Evolutionary conservation across 768 basidiomycete genomes (phyloP), one percentile per base, ranked within the genome.

Genomic region (Amanita polypyramis): DNA sequence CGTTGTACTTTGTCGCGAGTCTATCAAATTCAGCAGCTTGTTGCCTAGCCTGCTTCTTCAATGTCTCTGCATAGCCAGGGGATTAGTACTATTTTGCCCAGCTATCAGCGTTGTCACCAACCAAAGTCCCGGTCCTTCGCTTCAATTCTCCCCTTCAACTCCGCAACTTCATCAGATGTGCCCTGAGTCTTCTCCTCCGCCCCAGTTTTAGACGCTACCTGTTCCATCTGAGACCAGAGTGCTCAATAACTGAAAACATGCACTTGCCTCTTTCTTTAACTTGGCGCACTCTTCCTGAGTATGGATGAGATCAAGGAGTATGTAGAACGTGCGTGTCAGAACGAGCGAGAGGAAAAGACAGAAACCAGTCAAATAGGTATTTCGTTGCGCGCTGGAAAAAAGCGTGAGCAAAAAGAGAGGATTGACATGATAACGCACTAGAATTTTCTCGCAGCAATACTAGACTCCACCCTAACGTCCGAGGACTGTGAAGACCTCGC

Each of bases 331-430:
- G 57, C 94, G 83, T 2, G 93, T 85, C 55, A 97, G 80, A 56
- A 96, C 84, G 49, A 98, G 81, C 7, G 95, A 96, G 17, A 99
- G 82, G 82, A 97, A 96, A 39, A 99, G 75, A 51, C 86, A 90
- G 64, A 91, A 93, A 0, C 89, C 89, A 5, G 93, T 94, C 12
- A 97, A 76, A 62, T 97, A 97, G 50, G 84, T 81, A 61, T 95
- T 96, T 47, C 92, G 76, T 62, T 94, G 90, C 2, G 90, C 75
- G 57, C 88, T 92, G 48, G 17, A 43, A 45, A 60, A 29, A 37
- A 8, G 20, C 23, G 38, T 50, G 43, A 54, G 17, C 19, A 19
- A 45, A 34, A 10, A 23, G 32, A 19, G 32, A 36, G n/a, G 17
- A 33, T 14, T n/a, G 10, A 7, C 19, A 19, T 27, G 32, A 37